Evolutionary conservation across 106 monocot species (phyloP).

Genomic region (Dactylorhiza incarnata): DNA sequence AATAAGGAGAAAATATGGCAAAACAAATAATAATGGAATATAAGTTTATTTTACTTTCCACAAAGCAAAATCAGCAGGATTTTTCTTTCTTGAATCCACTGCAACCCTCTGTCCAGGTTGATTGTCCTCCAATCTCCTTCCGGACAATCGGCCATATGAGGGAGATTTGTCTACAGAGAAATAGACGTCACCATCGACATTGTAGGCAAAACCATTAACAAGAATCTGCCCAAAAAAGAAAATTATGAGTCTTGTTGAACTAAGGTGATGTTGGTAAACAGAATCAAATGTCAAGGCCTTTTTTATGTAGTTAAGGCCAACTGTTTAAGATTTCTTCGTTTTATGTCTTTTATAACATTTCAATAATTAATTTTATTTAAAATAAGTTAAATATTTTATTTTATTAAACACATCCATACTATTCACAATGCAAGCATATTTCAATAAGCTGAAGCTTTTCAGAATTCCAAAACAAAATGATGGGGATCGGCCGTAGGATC

Average conservation of each 20-base stretch:
- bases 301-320: not conserved
- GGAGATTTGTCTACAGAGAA: slow-evolving; percentile 88
- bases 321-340: too few relatives aligned
- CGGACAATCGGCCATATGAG: slow-evolving; percentile 82
- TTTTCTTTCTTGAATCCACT: slow-evolving; percentile 80
- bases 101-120: slow-evolving; percentile 83
- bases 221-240: slow-evolving; percentile 58
- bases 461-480: too few relatives aligned
- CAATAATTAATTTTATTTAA: too few relatives aligned
- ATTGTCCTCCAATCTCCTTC: slow-evolving; percentile 86
- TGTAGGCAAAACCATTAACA: slow-evolving; percentile 82
- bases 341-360: too few relatives aligned
- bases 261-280: not conserved
- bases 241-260: not conserved
- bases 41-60: slow-evolving; percentile 67
- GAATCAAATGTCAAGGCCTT: not conserved
- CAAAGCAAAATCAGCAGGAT: slow-evolving; percentile 97
- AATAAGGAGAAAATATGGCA: not conserved
- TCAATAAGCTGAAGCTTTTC: too few relatives aligned
- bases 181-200: slow-evolving; percentile 75
- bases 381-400: too few relatives aligned
- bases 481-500: too few relatives aligned
- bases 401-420: too few relatives aligned
- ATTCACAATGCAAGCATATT: too few relatives aligned
- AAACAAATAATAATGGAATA: not conserved